Base-by-base conservation (phyloP, 169 alveolate genomes). In the Eimeria tenella region DNA sequence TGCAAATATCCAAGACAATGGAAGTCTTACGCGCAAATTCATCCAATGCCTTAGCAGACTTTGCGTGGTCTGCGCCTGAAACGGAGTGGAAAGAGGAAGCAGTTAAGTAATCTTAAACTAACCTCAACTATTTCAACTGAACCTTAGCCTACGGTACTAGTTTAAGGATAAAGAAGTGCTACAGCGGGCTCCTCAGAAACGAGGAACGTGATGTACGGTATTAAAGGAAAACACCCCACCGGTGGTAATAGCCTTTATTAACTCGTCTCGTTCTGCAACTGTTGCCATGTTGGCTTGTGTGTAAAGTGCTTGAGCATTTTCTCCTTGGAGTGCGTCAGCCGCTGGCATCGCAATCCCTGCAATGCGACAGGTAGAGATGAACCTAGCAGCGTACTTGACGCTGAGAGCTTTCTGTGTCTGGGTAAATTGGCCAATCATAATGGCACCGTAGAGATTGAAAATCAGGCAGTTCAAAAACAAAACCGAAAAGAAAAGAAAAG, bases 261-360 rank as follows among this genome's bases (percentile, higher is more conserved):
- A 65, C 81, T 42, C 82, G 65, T 84, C 79, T 63, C 92, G 75
- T 49, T 84, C 81, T 23, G 70, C 92, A 6, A 60, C 81, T 31
- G 81, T 84, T n/a, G 21, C 55, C 92, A 84, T 84, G 63, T 84
- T 60, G 23, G 70, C 82, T 4, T 17, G 68, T 10, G 82, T 63
- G 79, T 84, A 84, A 2, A 84, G 63, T 23, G 92, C 92, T 65
- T 84, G 92, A 9, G 92, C 92, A 42, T 84, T 84, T 8, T 62
- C 50, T 5, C 92, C 92, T 79, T 84, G 92, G 25, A 92, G 53
- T 53, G 93, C 92, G 49, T 79, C 95, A 10, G 60, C 75, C 52
- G 93, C 70, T 15, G 95, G 95, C 95, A 92, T 92, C 81, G 73
- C 79, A 6, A 92, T 55, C 11, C 93, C 93, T 10, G 81, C 92